phyloP scores from a whole-genome alignment of 176 grass and related monocot species.

The Ensete ventricosum region DNA sequence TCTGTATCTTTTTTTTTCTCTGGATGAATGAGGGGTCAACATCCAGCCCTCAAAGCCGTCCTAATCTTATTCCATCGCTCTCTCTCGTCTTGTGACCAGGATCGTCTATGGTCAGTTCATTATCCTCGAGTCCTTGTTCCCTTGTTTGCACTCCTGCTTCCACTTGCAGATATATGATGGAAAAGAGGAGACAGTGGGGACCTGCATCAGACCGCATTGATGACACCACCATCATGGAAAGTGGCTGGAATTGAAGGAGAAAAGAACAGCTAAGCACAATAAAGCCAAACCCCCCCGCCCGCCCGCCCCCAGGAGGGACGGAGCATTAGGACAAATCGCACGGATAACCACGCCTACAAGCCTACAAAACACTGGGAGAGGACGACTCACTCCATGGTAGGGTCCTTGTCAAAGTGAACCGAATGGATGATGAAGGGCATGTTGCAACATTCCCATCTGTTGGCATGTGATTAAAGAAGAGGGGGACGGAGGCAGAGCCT shows the following conservation, averaged over 20 bases:
- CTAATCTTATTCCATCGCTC: constrained; percentile 9
- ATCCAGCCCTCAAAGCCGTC: constrained; percentile 5
- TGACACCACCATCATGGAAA: constrained; percentile 2
- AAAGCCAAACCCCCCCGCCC: background rate
- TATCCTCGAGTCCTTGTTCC: constrained; percentile 9
- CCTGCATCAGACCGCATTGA: background rate
- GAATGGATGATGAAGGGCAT: constrained; percentile 18
- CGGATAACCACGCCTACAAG: background rate
- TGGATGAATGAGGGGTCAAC: constrained; percentile 10
- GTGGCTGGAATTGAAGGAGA: constrained; percentile 1
- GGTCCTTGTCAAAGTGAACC: constrained; percentile 15
- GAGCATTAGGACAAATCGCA: background rate
- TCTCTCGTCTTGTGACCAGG: constrained; percentile 2
- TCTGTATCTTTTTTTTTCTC: constrained; percentile 2
- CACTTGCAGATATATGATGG: background rate
- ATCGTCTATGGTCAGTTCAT: background rate
- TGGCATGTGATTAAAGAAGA: constrained; percentile 21
- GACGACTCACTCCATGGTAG: constrained; percentile 9
- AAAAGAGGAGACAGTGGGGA: constrained; percentile 21
- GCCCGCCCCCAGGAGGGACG: background rate
- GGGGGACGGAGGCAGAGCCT: constrained; percentile 10
- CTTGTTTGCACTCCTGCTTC: background rate
- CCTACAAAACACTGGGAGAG: background rate
- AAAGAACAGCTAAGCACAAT: background rate
- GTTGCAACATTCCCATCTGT: constrained; percentile 26